Evolutionary conservation across 2,329 filamentous ascomycete species (phyloP), one percentile per base, ranked within the genome.

Genomic region (Botrytis galanthina): DNA sequence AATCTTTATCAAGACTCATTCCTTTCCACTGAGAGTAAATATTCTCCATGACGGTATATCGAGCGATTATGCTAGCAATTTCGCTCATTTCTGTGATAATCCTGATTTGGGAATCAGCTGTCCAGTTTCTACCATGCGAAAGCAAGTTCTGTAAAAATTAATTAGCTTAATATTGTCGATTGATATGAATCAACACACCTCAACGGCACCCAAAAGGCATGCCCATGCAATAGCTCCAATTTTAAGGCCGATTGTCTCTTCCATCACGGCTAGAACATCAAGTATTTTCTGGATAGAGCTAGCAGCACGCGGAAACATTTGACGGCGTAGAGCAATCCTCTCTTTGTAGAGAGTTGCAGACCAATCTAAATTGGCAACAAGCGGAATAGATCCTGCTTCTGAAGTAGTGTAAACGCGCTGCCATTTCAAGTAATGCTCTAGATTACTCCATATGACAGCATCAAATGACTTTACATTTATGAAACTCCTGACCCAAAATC

Each of bases 21-120:
- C 51, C 70, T 26, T 54, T 46, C 74, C 74, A 75, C 26, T 75
- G 69, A 46, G 57, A 32, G 37, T 76, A 75, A 4, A 75, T 75
- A 60, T 67, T 75, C 39, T 76, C 75, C 69, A 76, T 74, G 14
- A 75, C 72, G 16, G 66, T 68, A 42, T 76, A 75, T 57, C 75
- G 69, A 57, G 73, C 75, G n/a, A 76, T 67, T 3, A 75, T 68
- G 16, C 60, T 71, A 22, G 64, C 70, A 12, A 76, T 44, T 16
- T 70, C 66, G 4, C 63, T 66, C 18, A 75, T 39, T 20, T 71
- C 42, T 10, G 44, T 10, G 12, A 59, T 20, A 22, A 60, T 51
- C 26, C 46, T 51, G 5, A 48, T n/a, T 70, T 35, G 32, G 5
- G 12, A 4, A 14, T 70, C 9, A 1, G 29, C 29, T 26, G 64